phyloP scores from a whole-genome alignment of 441 rosid species.

The Monsonia emarginata region DNA sequence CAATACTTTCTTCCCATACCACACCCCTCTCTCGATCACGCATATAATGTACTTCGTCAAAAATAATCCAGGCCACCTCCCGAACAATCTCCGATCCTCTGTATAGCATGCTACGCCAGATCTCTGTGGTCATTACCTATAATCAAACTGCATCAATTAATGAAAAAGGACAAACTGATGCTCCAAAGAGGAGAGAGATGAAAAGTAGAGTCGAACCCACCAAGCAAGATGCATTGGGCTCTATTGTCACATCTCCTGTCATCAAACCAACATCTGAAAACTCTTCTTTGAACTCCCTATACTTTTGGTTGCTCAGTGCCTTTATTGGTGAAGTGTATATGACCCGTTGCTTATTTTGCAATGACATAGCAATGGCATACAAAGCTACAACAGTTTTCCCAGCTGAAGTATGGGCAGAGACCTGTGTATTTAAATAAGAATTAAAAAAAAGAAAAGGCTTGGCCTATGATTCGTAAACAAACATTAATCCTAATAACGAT shows the following conservation, averaged over 20 bases:
- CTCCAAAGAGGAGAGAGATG: not conserved
- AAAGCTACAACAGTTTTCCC: constrained; percentile 93
- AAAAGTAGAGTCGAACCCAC: constrained; percentile 27
- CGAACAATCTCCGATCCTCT: constrained; percentile 84
- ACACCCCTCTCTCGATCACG: constrained; percentile 97
- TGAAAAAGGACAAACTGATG: constrained; percentile 11
- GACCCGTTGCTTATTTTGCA: constrained; percentile 76
- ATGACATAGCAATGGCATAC: constrained; percentile 91
- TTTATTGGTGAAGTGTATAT: constrained; percentile 93
- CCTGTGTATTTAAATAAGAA: constrained; percentile 32
- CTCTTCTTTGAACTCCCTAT: constrained; percentile 91
- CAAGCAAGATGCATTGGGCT: constrained; percentile 89
- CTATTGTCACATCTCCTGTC: constrained; percentile 96
- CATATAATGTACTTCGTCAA: constrained; percentile 99
- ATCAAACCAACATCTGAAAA: constrained; percentile 95
- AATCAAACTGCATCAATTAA: constrained; percentile 21
- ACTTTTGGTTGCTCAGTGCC: constrained; percentile 93
- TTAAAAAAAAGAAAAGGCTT: not conserved
- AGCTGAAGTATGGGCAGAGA: constrained; percentile 96
- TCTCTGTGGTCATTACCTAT: constrained; percentile 97
- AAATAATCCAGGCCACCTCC: constrained; percentile 94
- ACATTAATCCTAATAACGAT: not conserved
- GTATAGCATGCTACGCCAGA: constrained; percentile 96
- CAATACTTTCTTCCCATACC: constrained; percentile 99
- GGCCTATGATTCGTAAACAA: not conserved